A percentile compares a stretch with the other conserved stretches of the same genome.
Evolutionary conservation across 257 asterid genomes (phyloP).

Genomic region (Prunella vulgaris): DNA sequence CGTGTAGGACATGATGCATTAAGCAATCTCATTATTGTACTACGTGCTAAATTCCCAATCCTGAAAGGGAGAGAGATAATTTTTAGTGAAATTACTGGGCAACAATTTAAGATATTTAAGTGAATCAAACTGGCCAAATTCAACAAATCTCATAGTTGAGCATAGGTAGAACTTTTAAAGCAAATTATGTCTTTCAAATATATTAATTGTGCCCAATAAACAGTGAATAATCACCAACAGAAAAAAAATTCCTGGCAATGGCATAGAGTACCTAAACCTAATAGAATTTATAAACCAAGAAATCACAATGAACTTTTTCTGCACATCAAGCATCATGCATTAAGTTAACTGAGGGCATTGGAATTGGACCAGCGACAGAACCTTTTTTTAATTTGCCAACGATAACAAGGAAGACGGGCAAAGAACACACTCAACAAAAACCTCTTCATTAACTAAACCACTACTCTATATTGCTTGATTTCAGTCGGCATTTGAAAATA

Average conservation of each 20-base stretch:
- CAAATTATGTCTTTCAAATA: neutral
- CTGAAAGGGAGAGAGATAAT: conserved; percentile 31
- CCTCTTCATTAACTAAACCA: neutral
- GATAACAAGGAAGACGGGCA: neutral
- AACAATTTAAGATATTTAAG: neutral
- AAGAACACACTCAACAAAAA: conserved; percentile 6
- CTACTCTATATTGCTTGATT: conserved; percentile 5
- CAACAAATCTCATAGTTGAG: conserved; percentile 8
- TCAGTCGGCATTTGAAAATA: neutral
- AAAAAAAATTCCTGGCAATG: neutral
- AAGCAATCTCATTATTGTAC: conserved; percentile 81
- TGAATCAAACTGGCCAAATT: conserved; percentile 1
- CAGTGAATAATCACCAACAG: neutral
- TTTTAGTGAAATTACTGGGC: neutral
- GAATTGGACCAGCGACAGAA: neutral
- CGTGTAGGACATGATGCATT: conserved; percentile 83
- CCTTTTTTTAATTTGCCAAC: neutral
- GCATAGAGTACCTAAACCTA: neutral
- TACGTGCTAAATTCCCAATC: conserved; percentile 82
- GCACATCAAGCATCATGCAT: neutral
- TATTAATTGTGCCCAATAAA: neutral
- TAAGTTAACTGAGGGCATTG: neutral
- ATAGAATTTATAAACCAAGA: neutral
- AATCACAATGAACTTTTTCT: conserved; percentile 2
- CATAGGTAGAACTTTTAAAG: conserved; percentile 1